Base-by-base conservation (phyloP, 2,329 filamentous ascomycete species). In the Fusarium sp. region DNA sequence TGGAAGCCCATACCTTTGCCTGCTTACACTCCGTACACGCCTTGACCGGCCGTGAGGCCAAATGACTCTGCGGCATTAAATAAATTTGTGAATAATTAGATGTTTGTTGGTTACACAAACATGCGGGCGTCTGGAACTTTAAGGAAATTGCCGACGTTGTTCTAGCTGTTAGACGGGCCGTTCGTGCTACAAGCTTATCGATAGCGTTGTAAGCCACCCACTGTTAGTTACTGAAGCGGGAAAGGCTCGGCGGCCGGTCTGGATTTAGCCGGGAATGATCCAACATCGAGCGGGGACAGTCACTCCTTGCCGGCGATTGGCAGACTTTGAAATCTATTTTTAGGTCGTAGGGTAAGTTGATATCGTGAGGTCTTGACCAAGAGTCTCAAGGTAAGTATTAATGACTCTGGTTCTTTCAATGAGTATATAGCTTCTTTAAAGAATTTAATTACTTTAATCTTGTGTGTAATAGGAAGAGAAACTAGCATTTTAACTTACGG, bases 1-100 rank as follows among this genome's bases (percentile, higher is more conserved):
- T 4, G 10, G 29, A 18, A 18, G n/a, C 15, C 22, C 20, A 4
- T 20, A 71, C 69, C 58, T 71, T 71, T 25, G 69, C 67, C 17
- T 71, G 69, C 12, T 71, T 71, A 25, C 69, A 71, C 36, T 71
- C 69, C 13, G 69, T 71, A 38, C 69, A 71, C 2, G 69, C 68
- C 45, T 62, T 71, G 0, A 71, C 63, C 4, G 63, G 68, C 50
- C 69, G 62, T 7, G 56, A 52, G 3, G 22, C 49, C 25, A 33
- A n/a, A 25, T 61, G 41, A 13, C 25, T 45, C 20, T 44, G 50
- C 22, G 58, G 53, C 58, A 61, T 61, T 17, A 15, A 17, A 31
- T 14, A 11, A 14, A 36, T 56, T 3, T 11, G n/a, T 9, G 3
- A 22, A 29, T 22, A n/a, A 29, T 31, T 7, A 12, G 35, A 22